These are phyloP conservation scores for Luvunga scandens DNA, from an alignment of 345 rosid species.

Conservation along the genomic window DNA sequence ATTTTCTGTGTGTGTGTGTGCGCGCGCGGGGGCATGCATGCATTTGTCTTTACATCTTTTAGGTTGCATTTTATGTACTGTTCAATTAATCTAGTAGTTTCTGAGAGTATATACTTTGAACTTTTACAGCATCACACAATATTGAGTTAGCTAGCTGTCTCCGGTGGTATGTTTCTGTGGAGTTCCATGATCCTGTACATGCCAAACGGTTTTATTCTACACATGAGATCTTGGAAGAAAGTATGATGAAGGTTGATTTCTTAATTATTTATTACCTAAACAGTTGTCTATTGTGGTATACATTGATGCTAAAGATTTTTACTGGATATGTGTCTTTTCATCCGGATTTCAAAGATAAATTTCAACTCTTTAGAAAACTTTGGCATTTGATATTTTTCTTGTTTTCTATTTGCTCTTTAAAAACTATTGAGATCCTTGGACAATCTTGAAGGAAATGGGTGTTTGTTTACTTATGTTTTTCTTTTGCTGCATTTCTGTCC, in stretches of 20 bases:
- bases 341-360: background rate
- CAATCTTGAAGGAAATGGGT: no score
- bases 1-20: background rate
- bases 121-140: constrained; percentile 70
- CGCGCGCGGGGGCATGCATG: no score
- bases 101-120: constrained; percentile 21
- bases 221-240: constrained; percentile 72
- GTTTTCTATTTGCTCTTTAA: background rate
- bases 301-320: background rate
- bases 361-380: background rate
- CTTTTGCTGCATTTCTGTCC: no score
- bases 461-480: no score
- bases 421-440: background rate
- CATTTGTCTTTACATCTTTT: background rate
- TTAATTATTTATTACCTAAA: background rate
- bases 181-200: constrained; percentile 81
- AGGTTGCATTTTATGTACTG: constrained; percentile 8
- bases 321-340: background rate
- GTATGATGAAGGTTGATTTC: constrained; percentile 65
- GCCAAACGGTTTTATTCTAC: constrained; percentile 78
- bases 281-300: background rate
- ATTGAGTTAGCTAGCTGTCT: constrained; percentile 93
- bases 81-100: constrained; percentile 20
- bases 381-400: background rate
- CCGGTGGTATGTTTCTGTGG: constrained; percentile 95